phyloP scores from a whole-genome alignment of 176 grass and related monocot genomes.

The Eragrostis curvula region DNA sequence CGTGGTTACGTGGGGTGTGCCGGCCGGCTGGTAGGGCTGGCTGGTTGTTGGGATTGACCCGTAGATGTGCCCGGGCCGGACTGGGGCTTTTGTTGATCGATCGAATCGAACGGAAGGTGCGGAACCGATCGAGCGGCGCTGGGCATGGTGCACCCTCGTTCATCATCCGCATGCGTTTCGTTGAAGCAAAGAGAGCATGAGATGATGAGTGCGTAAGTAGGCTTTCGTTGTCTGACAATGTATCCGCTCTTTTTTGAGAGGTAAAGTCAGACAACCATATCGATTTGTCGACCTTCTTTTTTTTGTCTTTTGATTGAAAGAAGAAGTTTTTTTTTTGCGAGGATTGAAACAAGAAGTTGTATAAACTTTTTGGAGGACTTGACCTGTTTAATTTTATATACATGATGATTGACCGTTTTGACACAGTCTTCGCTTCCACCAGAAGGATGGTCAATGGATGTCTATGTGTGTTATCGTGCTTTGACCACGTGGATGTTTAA shows the following conservation, averaged over 20 bases:
- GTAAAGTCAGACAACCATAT: background rate
- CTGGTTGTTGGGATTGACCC: conserved; percentile 33
- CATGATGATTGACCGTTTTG: background rate
- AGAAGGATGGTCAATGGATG: background rate
- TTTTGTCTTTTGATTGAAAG: too few relatives aligned
- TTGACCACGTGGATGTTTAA: background rate
- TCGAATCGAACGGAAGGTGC: background rate
- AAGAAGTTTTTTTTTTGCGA: too few relatives aligned
- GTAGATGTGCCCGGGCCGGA: background rate
- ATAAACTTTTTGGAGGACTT: background rate
- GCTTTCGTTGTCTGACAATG: background rate
- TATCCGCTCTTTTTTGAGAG: background rate
- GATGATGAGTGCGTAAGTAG: background rate
- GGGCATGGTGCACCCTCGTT: background rate
- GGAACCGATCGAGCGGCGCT: background rate
- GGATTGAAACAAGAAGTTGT: too few relatives aligned
- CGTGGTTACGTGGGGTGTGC: background rate
- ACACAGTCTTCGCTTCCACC: too few relatives aligned
- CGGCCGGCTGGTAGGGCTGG: background rate
- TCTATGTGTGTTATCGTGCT: background rate
- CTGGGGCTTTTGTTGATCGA: background rate
- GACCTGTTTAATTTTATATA: background rate
- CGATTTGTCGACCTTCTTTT: background rate
- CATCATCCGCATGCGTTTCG: conserved; percentile 4
- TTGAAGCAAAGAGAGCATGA: background rate